Percentiles rank a stretch among this genome's conserved stretches.
phyloP scores from a whole-genome alignment of 345 rosid species.

The Linum tenue region DNA sequence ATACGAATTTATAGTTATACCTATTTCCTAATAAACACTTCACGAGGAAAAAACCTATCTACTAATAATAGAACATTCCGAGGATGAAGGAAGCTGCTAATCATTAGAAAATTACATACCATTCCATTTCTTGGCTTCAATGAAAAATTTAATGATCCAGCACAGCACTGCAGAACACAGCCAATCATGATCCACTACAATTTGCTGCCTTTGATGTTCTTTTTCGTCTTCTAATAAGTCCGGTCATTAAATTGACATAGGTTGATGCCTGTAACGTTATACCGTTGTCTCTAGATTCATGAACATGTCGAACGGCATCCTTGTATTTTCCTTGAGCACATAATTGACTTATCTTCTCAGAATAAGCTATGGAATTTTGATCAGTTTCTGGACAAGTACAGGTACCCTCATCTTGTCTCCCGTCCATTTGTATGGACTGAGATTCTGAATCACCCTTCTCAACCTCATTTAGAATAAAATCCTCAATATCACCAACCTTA shows the following conservation, averaged over 20 bases:
- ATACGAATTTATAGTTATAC: too few species aligned
- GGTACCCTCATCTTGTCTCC: slow-evolving; percentile 9
- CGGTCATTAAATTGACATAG: slow-evolving; percentile 42
- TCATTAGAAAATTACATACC: background rate
- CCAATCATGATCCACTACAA: slow-evolving; percentile 1
- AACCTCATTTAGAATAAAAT: slow-evolving; percentile 38
- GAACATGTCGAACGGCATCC: slow-evolving; percentile 37
- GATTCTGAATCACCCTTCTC: slow-evolving; percentile 33
- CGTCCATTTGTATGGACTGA: slow-evolving; percentile 21
- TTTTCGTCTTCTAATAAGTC: slow-evolving; percentile 47
- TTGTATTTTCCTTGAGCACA: slow-evolving; percentile 53
- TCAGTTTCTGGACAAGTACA: slow-evolving; percentile 29
- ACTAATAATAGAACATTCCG: too few species aligned
- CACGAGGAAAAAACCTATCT: too few species aligned
- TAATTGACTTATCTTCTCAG: slow-evolving; percentile 57
- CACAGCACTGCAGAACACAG: background rate
- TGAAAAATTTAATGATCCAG: too few species aligned
- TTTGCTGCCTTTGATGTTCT: slow-evolving; percentile 29
- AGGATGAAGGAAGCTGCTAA: too few species aligned
- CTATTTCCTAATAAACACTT: too few species aligned
- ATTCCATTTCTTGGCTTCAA: background rate
- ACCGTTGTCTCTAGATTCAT: slow-evolving; percentile 33
- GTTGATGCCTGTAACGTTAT: slow-evolving; percentile 28
- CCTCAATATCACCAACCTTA: slow-evolving; percentile 47
- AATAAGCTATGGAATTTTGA: slow-evolving; percentile 30